Conservation (phyloP, 306 rosid genomes). For the Benincasa hispida region DNA sequence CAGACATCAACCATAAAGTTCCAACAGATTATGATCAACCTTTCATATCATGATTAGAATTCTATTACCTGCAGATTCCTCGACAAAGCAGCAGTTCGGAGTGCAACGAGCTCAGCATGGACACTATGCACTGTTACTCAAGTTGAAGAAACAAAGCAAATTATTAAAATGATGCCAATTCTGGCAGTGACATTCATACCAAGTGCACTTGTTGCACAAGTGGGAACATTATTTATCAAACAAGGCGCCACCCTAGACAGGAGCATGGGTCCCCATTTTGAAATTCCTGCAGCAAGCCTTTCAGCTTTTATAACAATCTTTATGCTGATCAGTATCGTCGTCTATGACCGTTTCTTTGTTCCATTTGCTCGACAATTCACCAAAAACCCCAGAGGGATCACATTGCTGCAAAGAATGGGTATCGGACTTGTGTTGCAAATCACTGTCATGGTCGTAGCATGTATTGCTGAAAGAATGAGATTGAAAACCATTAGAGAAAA, state of each 20-base stretch:
- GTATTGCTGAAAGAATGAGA: constrained; percentile 39
- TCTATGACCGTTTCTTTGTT: constrained; percentile 50
- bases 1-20: background rate
- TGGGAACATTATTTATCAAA: constrained; percentile 39
- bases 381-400: constrained; percentile 69
- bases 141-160: constrained; percentile 88
- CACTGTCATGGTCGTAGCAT: constrained; percentile 34
- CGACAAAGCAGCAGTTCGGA: constrained; percentile 53
- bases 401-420: constrained; percentile 71
- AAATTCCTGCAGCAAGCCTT: constrained; percentile 53
- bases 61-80: constrained; percentile 39
- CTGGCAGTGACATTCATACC: constrained; percentile 46
- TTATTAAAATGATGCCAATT: constrained; percentile 60
- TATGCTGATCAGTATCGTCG: constrained; percentile 42
- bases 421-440: constrained; percentile 45
- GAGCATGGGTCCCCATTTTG: constrained; percentile 42
- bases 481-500: constrained; percentile 36
- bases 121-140: constrained; percentile 61
- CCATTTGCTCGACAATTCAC: constrained; percentile 37
- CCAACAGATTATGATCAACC: background rate
- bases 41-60: background rate
- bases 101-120: constrained; percentile 34
- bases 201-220: constrained; percentile 30
- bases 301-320: constrained; percentile 33
- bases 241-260: constrained; percentile 58